phyloP scores from a whole-genome alignment of 768 basidiomycete species.

The Boletus barrowsii region DNA sequence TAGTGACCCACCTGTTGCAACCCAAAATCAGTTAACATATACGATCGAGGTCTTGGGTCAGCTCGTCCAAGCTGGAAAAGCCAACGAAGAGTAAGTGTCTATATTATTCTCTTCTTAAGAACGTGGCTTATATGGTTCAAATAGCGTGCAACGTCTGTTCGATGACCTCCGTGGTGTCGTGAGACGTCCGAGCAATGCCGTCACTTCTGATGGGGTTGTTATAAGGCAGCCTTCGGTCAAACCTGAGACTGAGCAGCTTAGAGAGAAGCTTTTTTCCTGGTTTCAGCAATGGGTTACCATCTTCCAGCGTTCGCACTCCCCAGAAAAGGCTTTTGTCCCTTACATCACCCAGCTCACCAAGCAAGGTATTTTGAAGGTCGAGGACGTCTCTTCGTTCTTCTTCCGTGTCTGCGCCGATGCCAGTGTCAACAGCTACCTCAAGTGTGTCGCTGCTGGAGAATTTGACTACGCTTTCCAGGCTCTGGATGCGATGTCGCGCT shows the following conservation, averaged over 20 bases:
- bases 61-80: slow-evolving; percentile 69
- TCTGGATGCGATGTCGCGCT: slow-evolving; percentile 90
- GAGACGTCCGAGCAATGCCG: slow-evolving; percentile 42
- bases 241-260: slow-evolving; percentile 70
- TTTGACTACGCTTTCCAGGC: slow-evolving; percentile 83
- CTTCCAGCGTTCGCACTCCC: slow-evolving; percentile 85
- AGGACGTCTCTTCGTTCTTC: slow-evolving; percentile 96
- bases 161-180: slow-evolving; percentile 77
- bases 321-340: slow-evolving; percentile 93
- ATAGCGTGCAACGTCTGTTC: slow-evolving; percentile 66
- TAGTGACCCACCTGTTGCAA: slow-evolving; percentile 73
- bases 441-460: slow-evolving; percentile 69
- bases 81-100: slow-evolving; percentile 77
- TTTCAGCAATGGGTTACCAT: slow-evolving; percentile 96
- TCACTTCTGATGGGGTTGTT: slow-evolving; percentile 35
- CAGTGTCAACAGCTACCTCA: slow-evolving; percentile 84
- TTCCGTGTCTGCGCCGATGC: slow-evolving; percentile 97
- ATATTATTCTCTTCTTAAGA: neutral
- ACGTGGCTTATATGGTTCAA: neutral
- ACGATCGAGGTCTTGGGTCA: slow-evolving; percentile 80
- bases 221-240: slow-evolving; percentile 51
- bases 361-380: slow-evolving; percentile 93
- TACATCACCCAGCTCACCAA: slow-evolving; percentile 97
- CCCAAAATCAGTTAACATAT: slow-evolving; percentile 74
- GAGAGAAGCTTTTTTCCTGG: slow-evolving; percentile 73